Evolutionary conservation across 805 yeast genomes (phyloP), one percentile per base, ranked within the genome.

Genomic region (Saccharomycopsis guyanensis): DNA sequence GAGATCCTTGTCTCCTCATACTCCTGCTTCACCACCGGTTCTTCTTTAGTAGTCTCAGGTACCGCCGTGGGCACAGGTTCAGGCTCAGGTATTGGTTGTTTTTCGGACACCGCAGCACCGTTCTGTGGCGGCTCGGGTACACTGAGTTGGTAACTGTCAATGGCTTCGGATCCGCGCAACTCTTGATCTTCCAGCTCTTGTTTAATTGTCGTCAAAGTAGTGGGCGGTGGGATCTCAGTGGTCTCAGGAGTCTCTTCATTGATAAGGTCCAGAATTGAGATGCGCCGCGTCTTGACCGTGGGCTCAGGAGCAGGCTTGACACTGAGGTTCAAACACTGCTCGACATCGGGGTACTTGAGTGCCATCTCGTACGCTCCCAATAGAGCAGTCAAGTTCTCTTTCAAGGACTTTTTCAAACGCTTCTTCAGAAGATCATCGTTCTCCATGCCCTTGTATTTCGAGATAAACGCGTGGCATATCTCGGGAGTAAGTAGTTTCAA

Each of bases 341-440:
- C 31, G 32, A 19, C 19, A 29, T 39, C 27, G 4, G 47, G 43
- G 18, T 33, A 40, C 15, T 38, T 25, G 16, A 29, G 23, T 2
- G 52, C 52, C 22, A 49, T 38, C 35, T 45, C 47, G 22, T 49
- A 49, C 8, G 52, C 52, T 13, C 40, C 24, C 15, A 45, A n/a
- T 15, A 49, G 34, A 8, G 25, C 40, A 5, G 32, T 18, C 7
- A 49, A 31, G 31, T 38, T 25, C 16, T 36, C 42, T 35, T 45
- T 45, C 35, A 49, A 24, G 13, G 13, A 24, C 33, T 18, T 16
- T 13, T 16, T 19, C n/a, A 20, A 10, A 6, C 29, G 6, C 24
- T 18, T 20, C 36, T 19, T 42, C 43, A 34, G 10, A n/a, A 16
- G 32, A 16, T 12, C 40, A 19, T 8, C 25, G 23, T 31, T 20